Percentiles rank a stretch among this genome's conserved stretches.
Evolutionary conservation across 179 eudicot genomes (phyloP).

Genomic region (Kewa caespitosa): DNA sequence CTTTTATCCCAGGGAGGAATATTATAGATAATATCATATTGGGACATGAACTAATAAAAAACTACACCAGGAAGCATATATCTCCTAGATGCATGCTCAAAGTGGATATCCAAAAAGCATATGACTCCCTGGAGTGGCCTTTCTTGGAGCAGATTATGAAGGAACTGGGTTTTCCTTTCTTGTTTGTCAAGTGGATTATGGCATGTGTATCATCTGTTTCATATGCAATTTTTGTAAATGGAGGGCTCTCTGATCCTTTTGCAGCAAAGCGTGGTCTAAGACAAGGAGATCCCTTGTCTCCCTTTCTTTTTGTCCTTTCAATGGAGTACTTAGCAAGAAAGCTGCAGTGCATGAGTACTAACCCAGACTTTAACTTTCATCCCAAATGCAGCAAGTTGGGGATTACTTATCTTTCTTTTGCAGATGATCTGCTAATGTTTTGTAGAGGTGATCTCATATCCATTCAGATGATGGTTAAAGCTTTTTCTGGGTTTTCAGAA

Average conservation of each 20-base stretch:
- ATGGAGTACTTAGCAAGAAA: background rate
- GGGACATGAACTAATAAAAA: background rate
- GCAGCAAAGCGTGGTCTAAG: background rate
- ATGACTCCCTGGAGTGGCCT: background rate
- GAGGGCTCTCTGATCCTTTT: background rate
- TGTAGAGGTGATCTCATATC: no score
- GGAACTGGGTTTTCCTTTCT: background rate
- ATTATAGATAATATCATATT: background rate
- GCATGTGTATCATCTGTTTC: background rate
- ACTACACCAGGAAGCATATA: background rate
- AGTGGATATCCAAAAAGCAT: background rate
- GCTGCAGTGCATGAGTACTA: background rate
- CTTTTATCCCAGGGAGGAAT: background rate
- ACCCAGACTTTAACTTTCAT: background rate
- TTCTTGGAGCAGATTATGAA: background rate
- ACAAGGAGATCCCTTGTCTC: background rate
- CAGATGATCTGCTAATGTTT: no score
- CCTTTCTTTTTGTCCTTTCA: background rate
- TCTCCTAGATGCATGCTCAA: background rate
- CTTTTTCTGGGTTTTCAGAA: no score
- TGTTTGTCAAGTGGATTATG: background rate
- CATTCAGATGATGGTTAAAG: no score
- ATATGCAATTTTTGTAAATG: no score
- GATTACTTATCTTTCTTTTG: no score
- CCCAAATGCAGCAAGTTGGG: no score